A percentile compares a stretch with the other conserved stretches of the same genome.
Conservation (phyloP, 2,329 filamentous ascomycete genomes). For the Pseudocercospora fuligena region DNA sequence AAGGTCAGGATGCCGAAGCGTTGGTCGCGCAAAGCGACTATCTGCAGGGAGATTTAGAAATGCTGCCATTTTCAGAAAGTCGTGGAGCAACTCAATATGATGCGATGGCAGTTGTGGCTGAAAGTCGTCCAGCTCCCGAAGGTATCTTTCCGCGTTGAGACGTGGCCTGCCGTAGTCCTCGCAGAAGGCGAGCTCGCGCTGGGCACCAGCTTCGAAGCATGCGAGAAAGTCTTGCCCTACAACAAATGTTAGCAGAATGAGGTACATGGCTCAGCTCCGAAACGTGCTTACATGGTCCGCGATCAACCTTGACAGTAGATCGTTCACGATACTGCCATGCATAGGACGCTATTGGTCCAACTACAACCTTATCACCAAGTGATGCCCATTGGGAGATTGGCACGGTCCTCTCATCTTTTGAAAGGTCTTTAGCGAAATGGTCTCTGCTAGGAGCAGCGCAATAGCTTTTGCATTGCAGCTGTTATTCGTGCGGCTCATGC, state of each 20-base stretch:
- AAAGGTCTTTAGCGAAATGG: constrained; percentile 35
- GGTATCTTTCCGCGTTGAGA: constrained; percentile 25
- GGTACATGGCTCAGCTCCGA: neutral
- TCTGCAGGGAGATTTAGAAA: constrained; percentile 6
- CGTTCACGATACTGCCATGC: constrained; percentile 38
- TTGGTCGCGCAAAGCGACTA: constrained; percentile 24
- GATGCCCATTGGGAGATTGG: neutral
- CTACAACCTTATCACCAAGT: constrained; percentile 29
- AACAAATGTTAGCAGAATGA: neutral
- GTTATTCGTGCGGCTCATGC: neutral
- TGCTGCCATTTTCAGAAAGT: constrained; percentile 37
- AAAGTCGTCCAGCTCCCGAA: constrained; percentile 37
- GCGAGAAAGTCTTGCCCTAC: constrained; percentile 32
- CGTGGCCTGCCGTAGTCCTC: constrained; percentile 36
- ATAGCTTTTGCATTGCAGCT: too few relatives aligned
- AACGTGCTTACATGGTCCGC: constrained; percentile 40
- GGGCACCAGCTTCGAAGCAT: constrained; percentile 37
- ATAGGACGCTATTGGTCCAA: constrained; percentile 39
- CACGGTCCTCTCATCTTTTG: neutral
- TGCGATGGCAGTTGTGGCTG: constrained; percentile 36
- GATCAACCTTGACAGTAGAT: constrained; percentile 30
- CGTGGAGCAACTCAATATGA: constrained; percentile 35
- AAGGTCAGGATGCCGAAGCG: constrained; percentile 43
- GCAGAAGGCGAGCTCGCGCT: constrained; percentile 39
- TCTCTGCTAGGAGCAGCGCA: too few relatives aligned